Base-by-base conservation (phyloP, 768 basidiomycete genomes). In the Mycena vitilis region DNA sequence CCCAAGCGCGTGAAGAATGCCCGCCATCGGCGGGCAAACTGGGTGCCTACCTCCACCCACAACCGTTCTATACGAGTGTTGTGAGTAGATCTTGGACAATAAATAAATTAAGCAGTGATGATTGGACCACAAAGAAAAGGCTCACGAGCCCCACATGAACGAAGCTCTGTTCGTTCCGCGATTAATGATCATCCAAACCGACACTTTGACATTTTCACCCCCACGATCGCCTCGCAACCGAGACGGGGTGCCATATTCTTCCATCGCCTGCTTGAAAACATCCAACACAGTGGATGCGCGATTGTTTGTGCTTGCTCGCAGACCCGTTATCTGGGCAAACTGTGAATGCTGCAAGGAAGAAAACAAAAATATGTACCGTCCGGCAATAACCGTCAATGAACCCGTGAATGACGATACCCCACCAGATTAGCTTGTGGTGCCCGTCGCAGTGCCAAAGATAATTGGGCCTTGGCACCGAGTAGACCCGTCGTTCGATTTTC, bases 141-240 rank as follows among this genome's bases (percentile, higher is more conserved):
- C 75, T 61, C 65, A 76, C 67, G 71, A 72, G 13, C 81, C 81
- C 80, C 80, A 81, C 47, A 80, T 78, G 53, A 81, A 81, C 30
- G 73, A 75, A 2, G 70, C 78, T 15, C 76, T 65, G 44, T 78
- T 75, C 0, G 72, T 65, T 4, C 83, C 82, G 13, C 73, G 63
- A 0, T 40, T 15, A 36, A 78, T 49, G 16, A 82, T 77, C 82
- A 83, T 83, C n/a, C 65, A 77, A 0, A 76, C 57, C 5, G 81
- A 75, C 13, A 79, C 76, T 11, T 71, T 62, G 10, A 71, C 70
- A 68, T 83, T 84, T 65, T 83, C 81, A 0, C 76, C 74, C 1
- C 80, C 81, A 12, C 74, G 68, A 71, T 83, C 80, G 1, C 76
- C 79, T 23, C 76, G 60, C 2, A 80, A 60, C 10, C 77, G 61